Evolutionary conservation across 2,329 filamentous ascomycete species (phyloP).

Genomic region (Exophiala viscosa): DNA sequence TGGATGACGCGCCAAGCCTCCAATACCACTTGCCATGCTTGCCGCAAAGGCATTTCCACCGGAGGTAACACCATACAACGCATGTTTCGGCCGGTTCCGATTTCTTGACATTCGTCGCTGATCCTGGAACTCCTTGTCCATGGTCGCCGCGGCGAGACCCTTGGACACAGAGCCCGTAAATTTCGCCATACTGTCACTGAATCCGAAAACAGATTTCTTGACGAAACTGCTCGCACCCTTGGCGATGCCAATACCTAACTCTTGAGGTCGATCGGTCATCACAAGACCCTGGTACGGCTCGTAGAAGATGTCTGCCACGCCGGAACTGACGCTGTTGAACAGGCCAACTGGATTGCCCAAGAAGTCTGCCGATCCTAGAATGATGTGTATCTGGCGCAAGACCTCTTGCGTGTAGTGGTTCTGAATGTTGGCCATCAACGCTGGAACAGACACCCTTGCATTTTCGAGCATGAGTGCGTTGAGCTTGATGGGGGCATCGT

Average conservation of each 20-base stretch:
- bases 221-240: conserved; percentile 96
- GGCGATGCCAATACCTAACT: conserved; percentile 89
- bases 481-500: conserved; percentile 89
- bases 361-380: conserved; percentile 95
- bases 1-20: conserved; percentile 87
- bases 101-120: conserved; percentile 88
- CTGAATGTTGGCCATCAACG: conserved; percentile 79
- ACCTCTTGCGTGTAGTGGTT: conserved; percentile 97
- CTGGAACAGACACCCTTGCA: conserved; percentile 79
- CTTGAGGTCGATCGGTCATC: conserved; percentile 90
- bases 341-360: conserved; percentile 93
- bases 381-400: conserved; percentile 93
- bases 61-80: conserved; percentile 89
- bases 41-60: conserved; percentile 93
- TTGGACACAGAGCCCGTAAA: conserved; percentile 97
- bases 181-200: conserved; percentile 96
- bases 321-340: conserved; percentile 97
- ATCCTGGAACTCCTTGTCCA: conserved; percentile 99
- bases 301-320: conserved; percentile 97
- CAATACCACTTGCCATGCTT: conserved; percentile 88
- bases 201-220: conserved; percentile 97
- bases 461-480: conserved; percentile 95
- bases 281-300: conserved; percentile 98
- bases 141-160: conserved; percentile 86
- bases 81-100: conserved; percentile 93